phyloP scores from a whole-genome alignment of 768 basidiomycete species.

The Lactarius hatsudake region DNA sequence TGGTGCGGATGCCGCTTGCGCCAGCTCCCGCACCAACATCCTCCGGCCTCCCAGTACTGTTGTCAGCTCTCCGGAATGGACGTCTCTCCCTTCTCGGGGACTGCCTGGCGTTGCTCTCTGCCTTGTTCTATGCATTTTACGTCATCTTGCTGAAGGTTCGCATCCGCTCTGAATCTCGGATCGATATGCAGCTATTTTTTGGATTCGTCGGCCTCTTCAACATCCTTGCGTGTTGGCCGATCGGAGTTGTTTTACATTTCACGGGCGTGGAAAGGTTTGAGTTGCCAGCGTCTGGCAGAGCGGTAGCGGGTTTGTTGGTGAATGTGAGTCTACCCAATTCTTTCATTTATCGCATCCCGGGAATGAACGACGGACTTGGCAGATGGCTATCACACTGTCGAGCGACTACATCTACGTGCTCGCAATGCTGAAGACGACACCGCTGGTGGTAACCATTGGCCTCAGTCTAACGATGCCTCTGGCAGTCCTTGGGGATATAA shows the following conservation, averaged over 20 bases:
- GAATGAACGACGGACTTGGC: conserved; percentile 3
- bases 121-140: conserved; percentile 85
- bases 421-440: conserved; percentile 96
- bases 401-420: conserved; percentile 86
- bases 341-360: not conserved
- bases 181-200: conserved; percentile 94
- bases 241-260: conserved; percentile 74
- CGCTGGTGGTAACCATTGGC: conserved; percentile 89
- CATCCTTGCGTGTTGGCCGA: conserved; percentile 69
- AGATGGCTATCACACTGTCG: conserved; percentile 82
- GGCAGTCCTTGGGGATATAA: conserved; percentile 78
- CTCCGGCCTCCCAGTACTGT: conserved; percentile 5
- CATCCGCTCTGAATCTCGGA: conserved; percentile 74
- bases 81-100: conserved; percentile 60
- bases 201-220: conserved; percentile 92
- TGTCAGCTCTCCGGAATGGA: conserved; percentile 26
- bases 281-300: conserved; percentile 53
- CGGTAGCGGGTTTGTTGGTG: conserved; percentile 48
- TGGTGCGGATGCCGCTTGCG: conserved; percentile 22
- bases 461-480: conserved; percentile 92
- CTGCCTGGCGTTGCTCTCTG: conserved; percentile 78
- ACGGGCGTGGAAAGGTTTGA: conserved; percentile 72
- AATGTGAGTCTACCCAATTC: conserved; percentile 45
- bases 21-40: conserved; percentile 16
- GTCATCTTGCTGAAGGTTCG: conserved; percentile 86